A percentile compares a stretch with the other conserved stretches of the same genome.
Evolutionary conservation across 345 rosid species (phyloP).

Genomic region (Draba incana): DNA sequence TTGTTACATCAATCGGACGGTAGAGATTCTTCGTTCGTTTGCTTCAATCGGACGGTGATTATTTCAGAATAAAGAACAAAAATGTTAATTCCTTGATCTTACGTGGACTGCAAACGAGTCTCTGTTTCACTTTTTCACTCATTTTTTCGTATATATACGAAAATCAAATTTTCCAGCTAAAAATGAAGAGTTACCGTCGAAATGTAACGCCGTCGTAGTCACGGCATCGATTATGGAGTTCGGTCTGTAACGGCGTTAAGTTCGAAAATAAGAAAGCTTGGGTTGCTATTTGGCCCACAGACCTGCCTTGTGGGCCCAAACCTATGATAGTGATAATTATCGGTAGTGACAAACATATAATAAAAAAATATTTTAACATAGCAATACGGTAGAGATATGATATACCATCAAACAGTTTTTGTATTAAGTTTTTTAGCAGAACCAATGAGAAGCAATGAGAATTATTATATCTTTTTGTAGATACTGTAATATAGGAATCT

Average conservation of each 20-base stretch:
- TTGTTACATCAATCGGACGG: neutral
- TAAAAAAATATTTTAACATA: slow-evolving; percentile 3
- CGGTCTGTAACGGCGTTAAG: slow-evolving; percentile 34
- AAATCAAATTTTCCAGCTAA: neutral
- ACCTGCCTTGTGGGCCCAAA: slow-evolving; percentile 38
- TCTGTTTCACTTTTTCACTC: slow-evolving; percentile 46
- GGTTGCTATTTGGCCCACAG: slow-evolving; percentile 28
- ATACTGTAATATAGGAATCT: neutral
- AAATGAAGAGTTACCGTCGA: slow-evolving; percentile 13
- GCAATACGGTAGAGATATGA: slow-evolving; percentile 14
- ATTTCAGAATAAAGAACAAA: neutral
- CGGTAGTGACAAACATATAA: slow-evolving; percentile 14
- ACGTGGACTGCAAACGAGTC: slow-evolving; percentile 41
- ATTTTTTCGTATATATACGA: neutral
- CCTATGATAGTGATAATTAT: slow-evolving; percentile 31
- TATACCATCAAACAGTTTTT: slow-evolving; percentile 14
- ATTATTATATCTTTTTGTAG: neutral
- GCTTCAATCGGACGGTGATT: slow-evolving; percentile 15
- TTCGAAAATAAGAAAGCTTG: slow-evolving; percentile 40
- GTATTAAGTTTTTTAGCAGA: too few relatives aligned
- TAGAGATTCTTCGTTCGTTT: neutral
- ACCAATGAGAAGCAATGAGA: too few relatives aligned
- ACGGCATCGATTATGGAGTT: slow-evolving; percentile 27
- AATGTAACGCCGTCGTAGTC: slow-evolving; percentile 30
- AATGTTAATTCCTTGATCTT: neutral